Percentiles rank a stretch among this genome's conserved stretches.
phyloP scores from a whole-genome alignment of 2,329 filamentous ascomycete species.

The Septoria petroselini region DNA sequence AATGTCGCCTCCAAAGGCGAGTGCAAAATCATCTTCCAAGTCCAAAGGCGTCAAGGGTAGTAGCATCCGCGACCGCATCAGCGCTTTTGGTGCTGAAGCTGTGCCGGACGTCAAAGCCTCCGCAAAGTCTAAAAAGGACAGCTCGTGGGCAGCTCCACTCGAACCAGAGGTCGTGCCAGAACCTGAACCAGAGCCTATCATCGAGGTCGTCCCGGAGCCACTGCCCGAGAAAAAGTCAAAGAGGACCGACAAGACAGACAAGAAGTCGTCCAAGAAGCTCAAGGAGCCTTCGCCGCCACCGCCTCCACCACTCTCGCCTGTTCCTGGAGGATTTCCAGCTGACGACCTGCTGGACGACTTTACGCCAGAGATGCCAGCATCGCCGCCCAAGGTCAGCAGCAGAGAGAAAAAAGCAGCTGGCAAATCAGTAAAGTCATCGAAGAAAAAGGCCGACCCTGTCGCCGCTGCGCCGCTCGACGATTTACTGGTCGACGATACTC shows the following conservation, averaged over 20 bases:
- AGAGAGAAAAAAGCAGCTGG: constrained; percentile 28
- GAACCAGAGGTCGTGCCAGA: constrained; percentile 28
- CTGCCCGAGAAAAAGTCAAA: constrained; percentile 25
- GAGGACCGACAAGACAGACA: too few relatives aligned
- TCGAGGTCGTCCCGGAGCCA: constrained; percentile 35
- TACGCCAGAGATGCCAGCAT: constrained; percentile 21
- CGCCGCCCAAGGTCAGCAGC: constrained; percentile 26
- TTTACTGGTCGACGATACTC: constrained; percentile 33
- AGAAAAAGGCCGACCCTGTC: constrained; percentile 40
- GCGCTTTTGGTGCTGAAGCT: constrained; percentile 42
- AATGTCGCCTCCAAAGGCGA: constrained; percentile 44
- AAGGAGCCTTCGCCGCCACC: constrained; percentile 26
- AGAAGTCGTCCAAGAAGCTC: constrained; percentile 26
- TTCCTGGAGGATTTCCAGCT: constrained; percentile 48
- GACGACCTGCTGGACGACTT: constrained; percentile 41
- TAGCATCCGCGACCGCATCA: constrained; percentile 54
- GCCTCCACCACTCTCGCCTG: constrained; percentile 34
- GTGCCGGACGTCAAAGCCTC: constrained; percentile 40
- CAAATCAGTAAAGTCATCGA: constrained; percentile 25
- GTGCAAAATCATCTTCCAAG: constrained; percentile 42
- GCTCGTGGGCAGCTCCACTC: constrained; percentile 33
- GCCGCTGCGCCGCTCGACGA: constrained; percentile 23
- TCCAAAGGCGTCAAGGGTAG: constrained; percentile 45
- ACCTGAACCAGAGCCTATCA: constrained; percentile 20
- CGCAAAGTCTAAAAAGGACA: constrained; percentile 27